phyloP scores from a whole-genome alignment of 257 asterid genomes.

The Solanum sejunctum region DNA sequence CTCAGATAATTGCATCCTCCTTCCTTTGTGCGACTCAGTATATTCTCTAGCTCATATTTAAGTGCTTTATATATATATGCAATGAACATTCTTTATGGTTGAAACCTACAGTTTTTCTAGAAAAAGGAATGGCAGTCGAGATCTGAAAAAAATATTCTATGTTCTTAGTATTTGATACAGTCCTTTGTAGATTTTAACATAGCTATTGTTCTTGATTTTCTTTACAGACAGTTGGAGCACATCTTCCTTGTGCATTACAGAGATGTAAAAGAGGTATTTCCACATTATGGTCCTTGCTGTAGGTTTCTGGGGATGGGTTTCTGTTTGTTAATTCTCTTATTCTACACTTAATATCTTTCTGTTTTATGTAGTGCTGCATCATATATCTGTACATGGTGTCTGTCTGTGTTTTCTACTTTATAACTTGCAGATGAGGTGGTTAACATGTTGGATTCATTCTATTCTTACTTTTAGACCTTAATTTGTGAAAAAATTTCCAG shows the following conservation, averaged over 20 bases:
- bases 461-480: background rate
- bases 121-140: background rate
- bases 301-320: background rate
- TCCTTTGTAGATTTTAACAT: background rate
- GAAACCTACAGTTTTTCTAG: background rate
- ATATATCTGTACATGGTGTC: background rate
- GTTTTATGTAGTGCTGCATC: background rate
- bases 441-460: background rate
- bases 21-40: background rate
- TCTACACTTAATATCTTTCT: background rate
- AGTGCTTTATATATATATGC: background rate
- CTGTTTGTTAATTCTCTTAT: background rate
- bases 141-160: background rate
- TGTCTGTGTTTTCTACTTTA: background rate
- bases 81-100: background rate
- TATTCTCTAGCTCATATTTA: background rate
- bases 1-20: background rate
- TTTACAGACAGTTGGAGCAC: constrained; percentile 7
- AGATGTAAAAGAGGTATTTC: constrained; percentile 12
- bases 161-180: background rate
- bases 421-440: background rate
- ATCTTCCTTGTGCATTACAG: constrained; percentile 10
- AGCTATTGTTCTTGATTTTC: background rate
- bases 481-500: background rate
- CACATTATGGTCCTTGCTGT: background rate